Base-by-base conservation (phyloP, 2,329 filamentous ascomycete species). In the Ascochyta clinopodiicola region DNA sequence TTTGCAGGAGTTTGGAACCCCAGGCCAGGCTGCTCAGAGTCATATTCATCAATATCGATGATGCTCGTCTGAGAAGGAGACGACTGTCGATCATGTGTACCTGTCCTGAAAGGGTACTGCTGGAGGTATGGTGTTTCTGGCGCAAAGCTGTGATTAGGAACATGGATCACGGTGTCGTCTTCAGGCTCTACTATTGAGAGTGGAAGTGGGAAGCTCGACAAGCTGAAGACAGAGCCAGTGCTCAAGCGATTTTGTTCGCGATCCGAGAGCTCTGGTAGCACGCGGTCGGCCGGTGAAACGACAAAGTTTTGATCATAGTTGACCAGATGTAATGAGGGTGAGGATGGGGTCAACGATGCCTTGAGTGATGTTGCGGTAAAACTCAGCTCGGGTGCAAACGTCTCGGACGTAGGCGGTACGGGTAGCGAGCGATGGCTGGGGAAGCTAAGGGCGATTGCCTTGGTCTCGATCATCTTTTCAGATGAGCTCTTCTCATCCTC, bases 171-270 rank as follows among this genome's bases (percentile, higher is more conserved):
- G 24, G 82, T 87, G n/a, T 80, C 1, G 6, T 78, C 80, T 25
- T 78, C 74, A 9, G 73, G 95, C 60, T 97, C 96, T 69, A 93
- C 89, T 9, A 91, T 86, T 72, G 96, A 91, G 79, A 92, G 96
- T 77, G 86, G 88, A 7, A 80, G 96, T 76, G 93, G 89, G 79
- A 80, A 76, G 4, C 51, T 70, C 2, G 75, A 73, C 39, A 79
- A 74, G 44, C 64, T 75, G 59, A 76, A 71, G 2, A 70, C 50
- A 10, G 70, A 72, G 9, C 64, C 60, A 6, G 48, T 63, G 39
- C 71, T 75, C 24, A 69, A 13, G 8, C 67, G 63, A 22, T 67
- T 60, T 5, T 56, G 57, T n/a, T 65, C 56, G 4, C 52, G 53
- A 9, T 57, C 45, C 9, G 57, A 57, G 1, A 59, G 40, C 5